Base-by-base conservation (phyloP, 1,284 basidiomycete genomes). In the Psilocybe mexicana region DNA sequence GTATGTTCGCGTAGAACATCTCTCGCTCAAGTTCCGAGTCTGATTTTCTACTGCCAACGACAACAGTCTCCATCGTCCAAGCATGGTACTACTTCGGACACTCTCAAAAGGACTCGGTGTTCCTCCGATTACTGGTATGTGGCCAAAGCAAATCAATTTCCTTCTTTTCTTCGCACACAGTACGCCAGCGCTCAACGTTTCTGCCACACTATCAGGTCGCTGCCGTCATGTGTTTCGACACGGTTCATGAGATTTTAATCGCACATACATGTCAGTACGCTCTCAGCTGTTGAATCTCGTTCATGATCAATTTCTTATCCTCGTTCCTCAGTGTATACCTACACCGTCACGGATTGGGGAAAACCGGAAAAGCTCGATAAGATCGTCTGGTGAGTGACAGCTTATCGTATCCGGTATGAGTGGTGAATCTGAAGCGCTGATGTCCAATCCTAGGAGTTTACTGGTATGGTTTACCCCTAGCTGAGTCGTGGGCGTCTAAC, bases 21-120 rank as follows among this genome's bases (percentile, higher is more conserved):
- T 44, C 30, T 8, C 8, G 24, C 14, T 26, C 6, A 18, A 40
- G 3, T 2, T 33, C 30, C 5, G 30, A 6, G 5, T 33, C 30
- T 33, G 30, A 44, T 33, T 45, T 11, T 30, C 33, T 1, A 48
- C 12, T 33, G 26, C 11, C 25, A 26, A n/a, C n/a, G 6, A 18
- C 10, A 33, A 3, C 35, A 86, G 85, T 83, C 25, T 82, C 83
- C 3, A 76, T 78, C 53, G 71, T 83, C 30, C 85, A 87, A 66
- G 75, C 79, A 2, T 84, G 76, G 73, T 85, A 78, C 61, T 86
- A 85, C 63, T 86, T 70, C 57, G 72, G 69, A 8, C 83, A 85
- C 66, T 24, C 6, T 12, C 76, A 79, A 55, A 73, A 65, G n/a
- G 82, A 85, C 63, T 62, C 64, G 45, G 82, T 79, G 79, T 66